Conservation (phyloP, 352 stramenopile genomes). For the Phytophthora pinifolia region DNA sequence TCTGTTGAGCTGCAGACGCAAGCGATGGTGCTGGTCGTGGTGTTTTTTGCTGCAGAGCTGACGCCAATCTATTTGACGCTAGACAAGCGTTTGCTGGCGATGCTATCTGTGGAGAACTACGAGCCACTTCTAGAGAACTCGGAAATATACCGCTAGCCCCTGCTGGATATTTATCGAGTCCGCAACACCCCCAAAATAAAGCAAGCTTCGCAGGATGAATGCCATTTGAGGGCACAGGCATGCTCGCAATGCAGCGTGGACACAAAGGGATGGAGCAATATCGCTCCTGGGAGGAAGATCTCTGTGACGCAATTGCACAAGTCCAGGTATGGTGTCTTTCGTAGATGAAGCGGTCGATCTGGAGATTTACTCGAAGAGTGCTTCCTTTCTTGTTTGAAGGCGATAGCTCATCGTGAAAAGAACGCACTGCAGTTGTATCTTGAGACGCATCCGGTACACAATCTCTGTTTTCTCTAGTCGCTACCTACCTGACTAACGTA, state of each 20-base stretch:
- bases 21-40: slow-evolving; percentile 80
- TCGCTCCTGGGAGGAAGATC: slow-evolving; percentile 9
- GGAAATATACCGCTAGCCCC: slow-evolving; percentile 46
- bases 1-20: slow-evolving; percentile 54
- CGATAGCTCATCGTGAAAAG: slow-evolving; percentile 33
- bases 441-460: slow-evolving; percentile 43
- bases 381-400: slow-evolving; percentile 3
- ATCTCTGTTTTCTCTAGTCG: not conserved
- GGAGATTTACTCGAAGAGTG: not conserved
- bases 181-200: slow-evolving; percentile 27
- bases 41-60: slow-evolving; percentile 80
- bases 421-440: slow-evolving; percentile 45
- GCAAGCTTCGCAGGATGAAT: slow-evolving; percentile 3
- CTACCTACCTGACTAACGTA: not conserved
- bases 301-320: slow-evolving; percentile 16
- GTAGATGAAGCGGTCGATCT: not conserved
- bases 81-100: slow-evolving; percentile 67
- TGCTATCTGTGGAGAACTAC: slow-evolving; percentile 85
- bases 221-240: not conserved
- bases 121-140: slow-evolving; percentile 67
- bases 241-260: slow-evolving; percentile 3
- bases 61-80: slow-evolving; percentile 81
- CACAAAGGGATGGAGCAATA: slow-evolving; percentile 10
- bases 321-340: slow-evolving; percentile 18
- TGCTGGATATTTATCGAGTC: slow-evolving; percentile 22